Base-by-base conservation (phyloP, 2,329 filamentous ascomycete species). In the Rachicladosporium sp. region DNA sequence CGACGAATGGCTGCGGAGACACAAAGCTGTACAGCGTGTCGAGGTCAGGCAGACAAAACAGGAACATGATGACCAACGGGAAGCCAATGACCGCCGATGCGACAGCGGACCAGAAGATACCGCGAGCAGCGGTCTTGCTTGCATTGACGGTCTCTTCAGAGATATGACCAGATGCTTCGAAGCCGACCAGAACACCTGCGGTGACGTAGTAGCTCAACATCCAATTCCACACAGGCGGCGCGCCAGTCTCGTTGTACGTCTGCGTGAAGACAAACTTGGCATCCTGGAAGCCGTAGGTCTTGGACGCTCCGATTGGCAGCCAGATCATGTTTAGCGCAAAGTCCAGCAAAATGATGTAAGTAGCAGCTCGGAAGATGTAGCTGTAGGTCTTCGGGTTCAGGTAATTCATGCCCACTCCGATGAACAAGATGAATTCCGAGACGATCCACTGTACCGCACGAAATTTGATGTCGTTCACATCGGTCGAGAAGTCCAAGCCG, bases 71-170 rank as follows among this genome's bases (percentile, higher is more conserved):
- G 6, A 78, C 71, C 1, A 71, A 65, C 2, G 63, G 55, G 38
- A 76, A 67, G 2, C 72, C 74, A 2, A 73, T 71, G 6, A 74
- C 49, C 1, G 71, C 73, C 37, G 72, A 75, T 6, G 64, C 69
- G 6, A 74, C 63, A 1, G 73, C 74, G 49, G 72, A 76, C 65
- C 69, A 74, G 55, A 77, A 78, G 41, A 77, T 76, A 29, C 71
- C 74, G 15, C 68, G 61, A 0, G 73, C 74, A 6, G 74, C 72
- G n/a, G 69, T 65, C 1, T 71, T 36, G 12, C 62, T 66, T 2
- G 72, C 73, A 44, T 76, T 72, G 53, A 74, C 73, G 2, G 74
- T 78, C 51, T 77, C 74, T 46, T 78, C 74, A 1, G 71, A 71
- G 21, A 78, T 70, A 46, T 77, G 73, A 2, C 74, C 74, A 1